Evolutionary conservation across 306 rosid species (phyloP).

Genomic region (Dryas octopetala): DNA sequence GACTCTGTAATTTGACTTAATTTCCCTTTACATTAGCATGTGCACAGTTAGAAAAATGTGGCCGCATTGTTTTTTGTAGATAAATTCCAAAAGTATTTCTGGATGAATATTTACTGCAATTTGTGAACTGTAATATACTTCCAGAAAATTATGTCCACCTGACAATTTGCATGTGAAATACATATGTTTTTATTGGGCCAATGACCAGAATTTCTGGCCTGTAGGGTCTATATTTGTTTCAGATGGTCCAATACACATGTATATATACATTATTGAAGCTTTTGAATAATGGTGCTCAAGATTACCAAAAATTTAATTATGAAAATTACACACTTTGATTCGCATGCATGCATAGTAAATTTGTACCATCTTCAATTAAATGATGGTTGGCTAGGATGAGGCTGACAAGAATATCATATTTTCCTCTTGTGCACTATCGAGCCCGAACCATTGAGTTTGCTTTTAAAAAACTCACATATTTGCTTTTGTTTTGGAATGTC

Average conservation of each 20-base stretch:
- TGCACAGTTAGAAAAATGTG: not conserved
- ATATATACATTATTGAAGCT: not conserved
- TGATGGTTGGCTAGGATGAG: not conserved
- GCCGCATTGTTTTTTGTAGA: not conserved
- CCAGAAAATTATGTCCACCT: not conserved
- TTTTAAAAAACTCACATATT: constrained; percentile 21
- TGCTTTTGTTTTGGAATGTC: constrained; percentile 39
- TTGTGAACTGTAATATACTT: not conserved
- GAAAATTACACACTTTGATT: not conserved
- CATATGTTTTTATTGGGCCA: not conserved
- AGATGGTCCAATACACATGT: not conserved
- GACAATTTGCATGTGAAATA: not conserved
- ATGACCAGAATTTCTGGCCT: not conserved
- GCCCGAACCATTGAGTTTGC: constrained; percentile 38
- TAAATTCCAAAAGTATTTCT: not conserved
- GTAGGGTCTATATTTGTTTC: not conserved
- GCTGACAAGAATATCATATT: constrained; percentile 59
- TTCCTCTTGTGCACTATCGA: constrained; percentile 28
- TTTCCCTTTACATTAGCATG: not conserved
- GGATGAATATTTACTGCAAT: not conserved
- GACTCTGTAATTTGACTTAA: no score
- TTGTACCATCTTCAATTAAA: not conserved
- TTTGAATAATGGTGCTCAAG: not conserved
- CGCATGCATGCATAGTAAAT: not conserved
- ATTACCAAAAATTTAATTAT: not conserved